Conservation (phyloP, 108 stramenopile genomes). For the Seminavis robusta region DNA sequence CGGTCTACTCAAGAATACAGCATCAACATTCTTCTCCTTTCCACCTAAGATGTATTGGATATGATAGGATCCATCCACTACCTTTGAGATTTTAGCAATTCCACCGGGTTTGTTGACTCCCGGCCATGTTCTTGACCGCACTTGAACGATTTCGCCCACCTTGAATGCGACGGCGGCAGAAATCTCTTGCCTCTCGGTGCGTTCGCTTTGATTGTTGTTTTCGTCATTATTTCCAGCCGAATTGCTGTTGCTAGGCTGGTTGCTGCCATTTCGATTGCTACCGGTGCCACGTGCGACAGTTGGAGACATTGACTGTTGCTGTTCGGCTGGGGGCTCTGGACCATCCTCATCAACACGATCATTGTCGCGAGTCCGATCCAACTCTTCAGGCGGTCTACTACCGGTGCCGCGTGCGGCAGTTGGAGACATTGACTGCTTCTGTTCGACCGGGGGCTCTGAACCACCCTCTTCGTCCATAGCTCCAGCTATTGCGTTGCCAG, state of each 20-base stretch:
- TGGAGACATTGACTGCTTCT: not conserved
- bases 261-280: constrained; percentile 1
- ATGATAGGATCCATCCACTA: constrained; percentile 48
- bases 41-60: constrained; percentile 78
- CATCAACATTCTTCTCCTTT: constrained; percentile 65
- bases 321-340: too few species aligned
- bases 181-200: not conserved
- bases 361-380: too few species aligned
- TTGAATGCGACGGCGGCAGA: constrained; percentile 12
- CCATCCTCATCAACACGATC: too few species aligned
- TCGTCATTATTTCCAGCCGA: too few species aligned
- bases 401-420: not conserved
- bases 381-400: too few species aligned
- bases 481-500: too few species aligned
- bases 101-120: constrained; percentile 89
- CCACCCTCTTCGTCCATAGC: too few species aligned
- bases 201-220: not conserved
- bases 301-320: not conserved
- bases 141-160: constrained; percentile 65
- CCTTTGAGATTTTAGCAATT: constrained; percentile 58
- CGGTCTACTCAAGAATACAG: constrained; percentile 51
- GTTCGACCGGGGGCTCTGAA: too few species aligned
- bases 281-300: not conserved
- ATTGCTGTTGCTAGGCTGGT: constrained; percentile 1
- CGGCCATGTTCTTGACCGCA: constrained; percentile 79